Percentiles rank a stretch among this genome's conserved stretches.
Conservation (phyloP, 352 stramenopile species). For the Saprolegnia diclina region DNA sequence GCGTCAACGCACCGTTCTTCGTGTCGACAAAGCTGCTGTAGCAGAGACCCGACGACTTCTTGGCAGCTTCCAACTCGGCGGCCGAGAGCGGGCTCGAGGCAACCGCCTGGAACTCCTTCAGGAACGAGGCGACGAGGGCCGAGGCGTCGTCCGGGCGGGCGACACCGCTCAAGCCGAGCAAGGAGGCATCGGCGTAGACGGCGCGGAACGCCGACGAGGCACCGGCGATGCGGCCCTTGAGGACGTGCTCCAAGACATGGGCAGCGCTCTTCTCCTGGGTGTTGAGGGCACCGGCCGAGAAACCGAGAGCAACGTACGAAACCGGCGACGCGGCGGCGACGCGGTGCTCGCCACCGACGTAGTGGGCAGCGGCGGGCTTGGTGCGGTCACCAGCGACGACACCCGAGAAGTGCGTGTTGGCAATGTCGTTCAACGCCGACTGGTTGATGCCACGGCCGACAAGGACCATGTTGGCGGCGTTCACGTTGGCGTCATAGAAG, state of each 20-base stretch:
- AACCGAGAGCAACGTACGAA: conserved; percentile 70
- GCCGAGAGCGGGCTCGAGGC: conserved; percentile 50
- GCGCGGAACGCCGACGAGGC: conserved; percentile 61
- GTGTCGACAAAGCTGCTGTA: conserved; percentile 37
- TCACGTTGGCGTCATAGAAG: conserved; percentile 70
- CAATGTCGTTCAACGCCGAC: conserved; percentile 49
- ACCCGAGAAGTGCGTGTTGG: conserved; percentile 56
- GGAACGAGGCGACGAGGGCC: conserved; percentile 61
- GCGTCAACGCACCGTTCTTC: conserved; percentile 40
- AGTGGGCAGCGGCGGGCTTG: conserved; percentile 38
- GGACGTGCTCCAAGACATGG: conserved; percentile 63
- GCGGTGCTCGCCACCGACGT: conserved; percentile 73
- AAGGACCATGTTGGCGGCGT: conserved; percentile 50
- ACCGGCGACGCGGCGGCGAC: conserved; percentile 54
- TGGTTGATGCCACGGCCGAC: conserved; percentile 62
- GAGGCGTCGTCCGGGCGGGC: conserved; percentile 47
- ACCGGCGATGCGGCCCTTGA: conserved; percentile 45
- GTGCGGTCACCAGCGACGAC: conserved; percentile 34
- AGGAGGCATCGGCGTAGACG: conserved; percentile 53
- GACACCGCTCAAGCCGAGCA: conserved; percentile 60
- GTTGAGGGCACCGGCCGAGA: conserved; percentile 41
- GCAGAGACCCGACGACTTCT: conserved; percentile 52
- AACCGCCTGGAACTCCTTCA: conserved; percentile 67
- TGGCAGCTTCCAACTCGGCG: conserved; percentile 68
- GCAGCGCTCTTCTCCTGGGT: conserved; percentile 44